Conservation (phyloP, 148 eudicot genomes). For the Rhododendron williamsianum region DNA sequence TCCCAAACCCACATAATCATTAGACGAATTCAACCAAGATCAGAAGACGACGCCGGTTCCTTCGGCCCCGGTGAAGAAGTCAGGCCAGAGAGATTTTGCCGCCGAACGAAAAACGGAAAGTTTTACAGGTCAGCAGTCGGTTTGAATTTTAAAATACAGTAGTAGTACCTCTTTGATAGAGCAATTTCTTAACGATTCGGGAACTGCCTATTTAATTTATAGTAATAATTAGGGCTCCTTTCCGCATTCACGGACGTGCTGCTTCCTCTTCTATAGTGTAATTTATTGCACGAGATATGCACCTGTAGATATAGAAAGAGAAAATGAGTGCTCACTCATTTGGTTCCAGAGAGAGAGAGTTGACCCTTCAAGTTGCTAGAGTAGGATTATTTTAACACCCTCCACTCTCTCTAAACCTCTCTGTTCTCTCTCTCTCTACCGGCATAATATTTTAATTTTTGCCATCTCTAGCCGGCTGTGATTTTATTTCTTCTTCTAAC, state of each 20-base stretch:
- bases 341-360: not conserved
- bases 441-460: not conserved
- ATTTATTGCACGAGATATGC: not conserved
- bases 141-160: not conserved
- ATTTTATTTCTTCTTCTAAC: not conserved
- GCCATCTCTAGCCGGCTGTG: constrained; percentile 1
- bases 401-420: not conserved
- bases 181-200: not conserved
- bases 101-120: not conserved
- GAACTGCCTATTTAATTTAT: not conserved
- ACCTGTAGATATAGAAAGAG: not conserved
- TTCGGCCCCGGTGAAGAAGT: not conserved
- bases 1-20: not conserved
- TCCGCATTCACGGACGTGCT: not conserved
- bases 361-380: constrained; percentile 13
- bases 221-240: not conserved
- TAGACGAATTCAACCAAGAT: not conserved
- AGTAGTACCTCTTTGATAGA: not conserved
- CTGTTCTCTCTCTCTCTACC: not conserved
- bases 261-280: not conserved
- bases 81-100: not conserved
- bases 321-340: constrained; percentile 2
- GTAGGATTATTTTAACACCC: not conserved
- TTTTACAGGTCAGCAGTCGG: not conserved
- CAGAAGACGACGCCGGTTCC: not conserved